Evolutionary conservation across 2,329 filamentous ascomycete species (phyloP), one percentile per base, ranked within the genome.

Genomic region (Graphiopsis chlorocephala): DNA sequence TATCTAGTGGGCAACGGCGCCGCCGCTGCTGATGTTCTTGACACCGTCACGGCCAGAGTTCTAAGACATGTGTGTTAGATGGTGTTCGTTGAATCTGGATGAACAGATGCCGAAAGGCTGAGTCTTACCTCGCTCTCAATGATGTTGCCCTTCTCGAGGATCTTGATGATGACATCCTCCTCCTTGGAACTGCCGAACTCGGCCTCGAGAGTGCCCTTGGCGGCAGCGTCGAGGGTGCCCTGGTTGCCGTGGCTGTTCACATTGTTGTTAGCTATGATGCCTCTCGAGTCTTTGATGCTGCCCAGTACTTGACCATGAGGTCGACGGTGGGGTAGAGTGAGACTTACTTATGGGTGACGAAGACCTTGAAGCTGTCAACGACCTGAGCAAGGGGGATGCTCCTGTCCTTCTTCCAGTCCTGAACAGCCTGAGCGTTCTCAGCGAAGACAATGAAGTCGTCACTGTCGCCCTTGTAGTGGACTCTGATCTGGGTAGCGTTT

Each of bases 311-410:
- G 33, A 11, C 15, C 15, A n/a, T 2, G 23, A 55, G 25, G 25
- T 31, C 31, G 17, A 20, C 52, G 48, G 45, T 1, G 15, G 38
- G 20, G 12, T 7, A 6, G 14, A 20, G 23, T 17, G 23, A 53
- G 35, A 25, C 90, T 81, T 85, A 97, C 93, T 89, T 90, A 83
- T 96, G 91, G 38, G 93, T 96, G 50, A 90, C 82, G 74, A 97
- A 96, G 74, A 99, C 84, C 84, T 96, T 91, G 84, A 92, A 98
- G 8, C 90, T 85, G 65, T 89, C 92, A 64, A 98, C 85, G 64
- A 99, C 93, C 73, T 97, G 88, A 1, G 91, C 85, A 56, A 98
- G 81, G 42, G 95, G 90, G 31, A 95, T 82, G 31, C 85, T 88
- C 75, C 86, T 88, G 82, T 98, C 94, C 4, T 77, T 81, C 83